These are phyloP conservation scores for Papilionanthe hybrid DNA, from an alignment of 116 monocot genomes.

Conservation along the genomic window DNA sequence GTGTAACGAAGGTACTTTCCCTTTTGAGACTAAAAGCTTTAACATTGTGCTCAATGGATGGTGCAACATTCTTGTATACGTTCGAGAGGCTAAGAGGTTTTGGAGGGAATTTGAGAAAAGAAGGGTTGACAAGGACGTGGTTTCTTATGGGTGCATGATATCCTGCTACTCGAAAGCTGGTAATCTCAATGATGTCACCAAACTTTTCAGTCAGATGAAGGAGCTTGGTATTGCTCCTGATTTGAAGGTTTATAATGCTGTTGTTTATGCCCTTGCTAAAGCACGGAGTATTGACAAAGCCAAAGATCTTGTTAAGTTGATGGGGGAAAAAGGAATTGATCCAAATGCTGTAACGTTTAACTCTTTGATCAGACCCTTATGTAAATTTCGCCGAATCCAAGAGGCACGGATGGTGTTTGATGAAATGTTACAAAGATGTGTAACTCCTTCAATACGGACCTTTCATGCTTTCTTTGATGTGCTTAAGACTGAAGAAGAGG, in stretches of 20 bases:
- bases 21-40: conserved; percentile 87
- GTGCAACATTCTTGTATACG: conserved; percentile 56
- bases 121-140: conserved; percentile 53
- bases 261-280: conserved; percentile 77
- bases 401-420: conserved; percentile 66
- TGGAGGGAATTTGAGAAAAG: conserved; percentile 60
- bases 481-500: conserved; percentile 48
- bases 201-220: conserved; percentile 69
- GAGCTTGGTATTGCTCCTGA: conserved; percentile 54
- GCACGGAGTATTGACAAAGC: conserved; percentile 44
- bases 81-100: conserved; percentile 70
- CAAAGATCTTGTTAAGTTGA: conserved; percentile 42
- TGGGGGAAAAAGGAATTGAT: conserved; percentile 62
- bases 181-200: conserved; percentile 63
- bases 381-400: conserved; percentile 38
- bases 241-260: conserved; percentile 76
- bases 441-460: conserved; percentile 62
- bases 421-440: conserved; percentile 63
- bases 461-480: conserved; percentile 74
- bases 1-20: conserved; percentile 52
- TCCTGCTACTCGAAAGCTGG: conserved; percentile 86
- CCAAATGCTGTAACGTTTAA: conserved; percentile 75
- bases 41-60: conserved; percentile 97
- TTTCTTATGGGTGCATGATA: conserved; percentile 81
- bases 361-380: conserved; percentile 77